Evolutionary conservation across 2,329 filamentous ascomycete genomes (phyloP).

Genomic region (Claviceps pazoutovae): DNA sequence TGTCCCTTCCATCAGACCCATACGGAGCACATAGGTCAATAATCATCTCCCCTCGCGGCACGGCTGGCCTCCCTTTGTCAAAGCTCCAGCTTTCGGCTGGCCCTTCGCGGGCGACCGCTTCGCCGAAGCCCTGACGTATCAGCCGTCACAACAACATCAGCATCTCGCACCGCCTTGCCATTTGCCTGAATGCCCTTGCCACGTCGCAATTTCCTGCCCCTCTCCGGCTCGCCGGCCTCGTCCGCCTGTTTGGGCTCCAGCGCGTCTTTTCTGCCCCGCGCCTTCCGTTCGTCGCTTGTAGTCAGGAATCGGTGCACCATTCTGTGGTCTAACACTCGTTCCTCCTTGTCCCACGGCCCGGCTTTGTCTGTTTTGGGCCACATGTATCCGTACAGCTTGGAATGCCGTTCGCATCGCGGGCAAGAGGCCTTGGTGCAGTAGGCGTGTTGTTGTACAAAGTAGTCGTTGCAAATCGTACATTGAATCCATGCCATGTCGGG

Average conservation of each 20-base stretch:
- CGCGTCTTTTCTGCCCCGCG: constrained; percentile 28
- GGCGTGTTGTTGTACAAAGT: constrained; percentile 79
- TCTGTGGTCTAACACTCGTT: constrained; percentile 70
- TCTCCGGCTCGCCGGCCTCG: constrained; percentile 11
- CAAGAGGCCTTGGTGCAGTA: constrained; percentile 79
- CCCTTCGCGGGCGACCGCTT: constrained; percentile 21
- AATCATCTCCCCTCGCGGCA: no score
- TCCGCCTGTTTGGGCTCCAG: constrained; percentile 13
- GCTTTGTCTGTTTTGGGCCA: constrained; percentile 92
- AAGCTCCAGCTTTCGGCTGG: constrained; percentile 18
- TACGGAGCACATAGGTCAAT: no score
- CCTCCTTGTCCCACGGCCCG: constrained; percentile 57
- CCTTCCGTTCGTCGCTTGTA: constrained; percentile 49
- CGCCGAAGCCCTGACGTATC: constrained; percentile 13
- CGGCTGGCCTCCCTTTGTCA: background rate
- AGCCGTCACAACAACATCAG: background rate
- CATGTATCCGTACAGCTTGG: constrained; percentile 83
- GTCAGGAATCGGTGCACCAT: constrained; percentile 73
- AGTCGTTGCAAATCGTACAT: constrained; percentile 67
- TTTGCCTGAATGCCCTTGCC: constrained; percentile 8
- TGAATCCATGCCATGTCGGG: constrained; percentile 72
- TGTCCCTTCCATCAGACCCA: no score
- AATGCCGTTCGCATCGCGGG: constrained; percentile 86
- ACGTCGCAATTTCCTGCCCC: constrained; percentile 1
- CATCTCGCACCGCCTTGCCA: background rate